A percentile compares a stretch with the other conserved stretches of the same genome.
phyloP scores from a whole-genome alignment of 1,284 basidiomycete species.

The Volvariella volvacea region DNA sequence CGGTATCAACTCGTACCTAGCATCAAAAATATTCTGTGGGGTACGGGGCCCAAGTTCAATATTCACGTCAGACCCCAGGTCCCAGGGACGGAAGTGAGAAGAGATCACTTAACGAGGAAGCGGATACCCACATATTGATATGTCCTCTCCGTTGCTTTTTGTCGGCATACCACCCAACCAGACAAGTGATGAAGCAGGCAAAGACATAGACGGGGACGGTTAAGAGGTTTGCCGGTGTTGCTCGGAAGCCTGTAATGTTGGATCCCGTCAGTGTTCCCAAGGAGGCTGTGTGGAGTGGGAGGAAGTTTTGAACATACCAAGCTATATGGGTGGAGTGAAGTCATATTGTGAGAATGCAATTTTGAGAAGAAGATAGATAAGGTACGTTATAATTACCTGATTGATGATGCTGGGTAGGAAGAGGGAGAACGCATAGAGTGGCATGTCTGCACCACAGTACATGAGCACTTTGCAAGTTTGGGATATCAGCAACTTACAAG shows the following conservation, averaged over 20 bases:
- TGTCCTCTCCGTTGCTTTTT: conserved; percentile 50
- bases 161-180: conserved; percentile 58
- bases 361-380: conserved; percentile 11
- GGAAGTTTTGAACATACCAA: not conserved
- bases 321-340: not conserved
- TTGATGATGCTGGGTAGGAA: conserved; percentile 72
- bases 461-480: conserved; percentile 38
- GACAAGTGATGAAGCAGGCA: conserved; percentile 60
- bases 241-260: conserved; percentile 44
- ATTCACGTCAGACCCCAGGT: too few species aligned
- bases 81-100: conserved; percentile 3
- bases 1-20: conserved; percentile 26
- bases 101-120: conserved; percentile 1
- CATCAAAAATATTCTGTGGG: conserved; percentile 23
- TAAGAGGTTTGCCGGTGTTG: conserved; percentile 69
- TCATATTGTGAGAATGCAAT: too few species aligned
- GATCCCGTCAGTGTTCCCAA: too few species aligned
- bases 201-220: conserved; percentile 64
- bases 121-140: conserved; percentile 50
- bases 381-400: conserved; percentile 38
- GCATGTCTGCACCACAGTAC: conserved; percentile 52
- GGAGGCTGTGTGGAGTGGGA: too few species aligned
- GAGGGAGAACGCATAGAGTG: conserved; percentile 66
- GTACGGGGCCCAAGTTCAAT: too few species aligned
- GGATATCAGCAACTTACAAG: not conserved